Base-by-base conservation (phyloP, 2,329 filamentous ascomycete genomes). In the Cephalotrichum gorgonifer region DNA sequence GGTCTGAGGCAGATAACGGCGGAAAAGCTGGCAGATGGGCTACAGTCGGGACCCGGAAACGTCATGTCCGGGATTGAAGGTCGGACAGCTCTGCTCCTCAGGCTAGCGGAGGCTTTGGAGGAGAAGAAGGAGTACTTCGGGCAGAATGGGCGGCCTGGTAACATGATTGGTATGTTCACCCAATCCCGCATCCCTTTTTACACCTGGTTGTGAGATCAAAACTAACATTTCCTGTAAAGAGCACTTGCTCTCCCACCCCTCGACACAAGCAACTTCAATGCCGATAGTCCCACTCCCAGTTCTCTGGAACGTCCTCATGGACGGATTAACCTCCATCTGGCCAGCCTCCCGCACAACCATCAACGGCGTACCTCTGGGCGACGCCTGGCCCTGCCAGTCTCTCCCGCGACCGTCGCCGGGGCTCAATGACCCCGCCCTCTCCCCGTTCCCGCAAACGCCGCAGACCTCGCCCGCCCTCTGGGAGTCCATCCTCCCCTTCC, bases 271-370 rank as follows among this genome's bases (percentile, higher is more conserved):
- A 14, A 87, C 88, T 1, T 94, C 89, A 1, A 86, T 89, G 44
- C 88, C 91, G 1, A 88, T 96, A 54, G 81, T 96, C 41, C 79
- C 86, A 11, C 72, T 97, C 12, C 88, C 90, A 1, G 91, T 90
- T 0, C 73, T 98, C 7, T 98, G 93, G 93, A 82, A 83, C 53
- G 81, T 91, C 1, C 78, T 98, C 11, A 94, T 95, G 81, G 83
- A 88, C 51, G 88, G 89, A 7, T 74, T 98, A 9, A 78, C 81
- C 4, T 78, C 84, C 1, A 94, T 97, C 62, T 98, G 93, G 93
- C 91, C 93, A 0, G 69, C 80, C 1, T 88, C 87, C 0, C 82
- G 91, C 53, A 95, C 91, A 0, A 81, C 85, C 54, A 85, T 98
- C 56, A 88, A 95, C 60, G 89, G 89, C 2, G 76, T 87, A 26